phyloP scores from a whole-genome alignment of 2,329 filamentous ascomycete species.

The Alternaria gansuensis region DNA sequence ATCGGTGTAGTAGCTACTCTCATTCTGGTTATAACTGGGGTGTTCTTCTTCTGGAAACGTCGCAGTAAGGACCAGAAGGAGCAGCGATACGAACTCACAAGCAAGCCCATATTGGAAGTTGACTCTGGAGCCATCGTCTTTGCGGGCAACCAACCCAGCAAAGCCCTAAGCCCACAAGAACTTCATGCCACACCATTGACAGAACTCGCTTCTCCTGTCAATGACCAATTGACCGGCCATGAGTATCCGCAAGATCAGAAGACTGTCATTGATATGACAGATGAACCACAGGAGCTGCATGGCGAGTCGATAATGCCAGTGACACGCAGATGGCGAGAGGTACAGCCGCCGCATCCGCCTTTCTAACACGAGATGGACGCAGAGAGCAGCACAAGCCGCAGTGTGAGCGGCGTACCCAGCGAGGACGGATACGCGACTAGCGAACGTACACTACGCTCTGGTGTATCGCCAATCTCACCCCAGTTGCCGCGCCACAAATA shows the following conservation, averaged over 20 bases:
- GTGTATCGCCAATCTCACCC: conserved; percentile 33
- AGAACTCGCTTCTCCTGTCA: conserved; percentile 34
- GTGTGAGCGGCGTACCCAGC: conserved; percentile 36
- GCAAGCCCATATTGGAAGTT: conserved; percentile 32
- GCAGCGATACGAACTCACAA: conserved; percentile 34
- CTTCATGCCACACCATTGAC: conserved; percentile 38
- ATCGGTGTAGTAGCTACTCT: conserved; percentile 34
- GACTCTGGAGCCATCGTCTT: conserved; percentile 20
- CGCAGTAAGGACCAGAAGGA: conserved; percentile 18
- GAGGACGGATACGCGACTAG: conserved; percentile 31
- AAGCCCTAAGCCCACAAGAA: conserved; percentile 33
- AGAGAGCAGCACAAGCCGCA: conserved; percentile 27
- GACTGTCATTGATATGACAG: conserved; percentile 31
- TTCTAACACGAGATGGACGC: conserved; percentile 35
- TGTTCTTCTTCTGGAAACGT: conserved; percentile 38
- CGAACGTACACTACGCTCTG: conserved; percentile 17
- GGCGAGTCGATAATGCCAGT: conserved; percentile 31
- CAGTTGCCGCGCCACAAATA: neutral
- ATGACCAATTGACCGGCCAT: conserved; percentile 12
- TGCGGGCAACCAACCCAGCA: conserved; percentile 19
- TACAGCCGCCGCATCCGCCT: conserved; percentile 23
- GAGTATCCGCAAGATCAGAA: conserved; percentile 34
- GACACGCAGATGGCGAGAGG: conserved; percentile 38
- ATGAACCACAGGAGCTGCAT: conserved; percentile 38
- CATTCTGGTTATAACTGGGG: conserved; percentile 30